phyloP scores from a whole-genome alignment of 305 asterid genomes.

The Plantago coronopus region DNA sequence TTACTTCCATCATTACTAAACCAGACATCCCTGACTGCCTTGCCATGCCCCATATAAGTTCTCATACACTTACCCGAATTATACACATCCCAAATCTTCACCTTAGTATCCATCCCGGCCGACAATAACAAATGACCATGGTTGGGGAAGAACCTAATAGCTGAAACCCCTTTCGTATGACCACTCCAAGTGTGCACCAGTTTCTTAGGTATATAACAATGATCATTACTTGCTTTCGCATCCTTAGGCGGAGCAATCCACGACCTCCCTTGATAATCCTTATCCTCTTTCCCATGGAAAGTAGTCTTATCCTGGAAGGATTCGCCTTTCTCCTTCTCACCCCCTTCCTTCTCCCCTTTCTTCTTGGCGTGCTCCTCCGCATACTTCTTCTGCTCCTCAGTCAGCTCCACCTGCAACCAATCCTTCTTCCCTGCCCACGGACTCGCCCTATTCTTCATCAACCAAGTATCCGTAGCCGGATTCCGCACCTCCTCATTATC shows the following conservation, averaged over 20 bases:
- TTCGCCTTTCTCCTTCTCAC: constrained; percentile 63
- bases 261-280: constrained; percentile 95
- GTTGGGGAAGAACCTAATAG: constrained; percentile 91
- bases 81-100: constrained; percentile 94
- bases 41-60: constrained; percentile 93
- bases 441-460: constrained; percentile 87
- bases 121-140: constrained; percentile 89
- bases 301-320: constrained; percentile 64
- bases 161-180: constrained; percentile 94
- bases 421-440: constrained; percentile 97
- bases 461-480: constrained; percentile 81
- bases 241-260: constrained; percentile 97
- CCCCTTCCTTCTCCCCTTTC: constrained; percentile 76
- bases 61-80: constrained; percentile 93
- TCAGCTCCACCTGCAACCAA: constrained; percentile 65
- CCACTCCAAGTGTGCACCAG: constrained; percentile 98
- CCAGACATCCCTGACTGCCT: constrained; percentile 92
- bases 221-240: constrained; percentile 89
- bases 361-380: constrained; percentile 96
- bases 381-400: constrained; percentile 96
- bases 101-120: constrained; percentile 95
- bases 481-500: constrained; percentile 59
- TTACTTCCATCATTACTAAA: constrained; percentile 86
- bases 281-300: constrained; percentile 93
- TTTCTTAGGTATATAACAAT: constrained; percentile 92